Base-by-base conservation (phyloP, 129 eudicot genomes). In the Saposhnikovia divaricata region DNA sequence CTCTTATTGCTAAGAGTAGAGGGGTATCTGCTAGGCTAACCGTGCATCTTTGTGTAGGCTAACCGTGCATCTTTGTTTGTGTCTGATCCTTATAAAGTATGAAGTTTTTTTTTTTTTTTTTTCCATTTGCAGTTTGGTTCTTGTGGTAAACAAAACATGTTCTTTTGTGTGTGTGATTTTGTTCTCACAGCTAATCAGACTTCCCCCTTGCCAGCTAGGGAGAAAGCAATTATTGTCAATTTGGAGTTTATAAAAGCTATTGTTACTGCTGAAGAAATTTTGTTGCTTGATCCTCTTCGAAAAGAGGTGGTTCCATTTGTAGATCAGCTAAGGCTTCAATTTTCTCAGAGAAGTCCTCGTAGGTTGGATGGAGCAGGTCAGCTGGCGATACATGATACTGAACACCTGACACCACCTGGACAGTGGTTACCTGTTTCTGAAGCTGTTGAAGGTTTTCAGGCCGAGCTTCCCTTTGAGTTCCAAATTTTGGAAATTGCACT, bases 261-360 rank as follows among this genome's bases (percentile, higher is more conserved):
- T 79, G 92, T 96, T 82, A 92, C 99, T 57, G 98, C 99, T 21
- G 98, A 96, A 80, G 99, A 96, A 86, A 95, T 96, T n/a, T 83
- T 96, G 83, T 83, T 96, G 82, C 97, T 96, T 79, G 97, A 96
- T 87, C 99, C 99, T 88, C 88, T 96, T 19, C 89, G 96, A 27
- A 97, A 96, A 65, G 97, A 96, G 89, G 98, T 90, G 82, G 91
- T 96, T 84, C 97, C 97, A 59, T 96, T 96, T 81, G 97, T 96
- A 61, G 98, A 96, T 88, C 99, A 96, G 84, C 88, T 96, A 74
- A 87, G 94, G 83, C 96, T 87, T n/a, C 93, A 88, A 77, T 85
- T 96, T 80, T 85, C 96, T 82, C 87, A 81, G 25, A 90, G 85
- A 80, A 78, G 69, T 59, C 81, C 81, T 9, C 81, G 82, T 73